Evolutionary conservation across 225 moss, liverwort and hornwort species (phyloP).

Genomic region (Polytrichum formosum): DNA sequence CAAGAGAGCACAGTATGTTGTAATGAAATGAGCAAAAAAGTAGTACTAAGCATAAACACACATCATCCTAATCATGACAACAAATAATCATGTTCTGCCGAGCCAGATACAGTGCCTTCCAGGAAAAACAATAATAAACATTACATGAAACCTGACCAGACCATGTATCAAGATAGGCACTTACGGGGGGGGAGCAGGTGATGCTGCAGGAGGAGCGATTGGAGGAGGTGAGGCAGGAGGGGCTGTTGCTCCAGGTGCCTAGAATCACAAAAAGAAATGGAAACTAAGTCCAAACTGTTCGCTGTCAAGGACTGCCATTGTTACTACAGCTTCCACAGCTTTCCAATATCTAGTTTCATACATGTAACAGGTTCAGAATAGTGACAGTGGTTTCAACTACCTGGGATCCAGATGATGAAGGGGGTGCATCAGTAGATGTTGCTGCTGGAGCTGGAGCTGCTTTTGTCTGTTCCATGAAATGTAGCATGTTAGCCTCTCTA

Average conservation of each 20-base stretch:
- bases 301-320: no score
- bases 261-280: conserved; percentile 14
- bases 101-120: no score
- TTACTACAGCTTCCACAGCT: no score
- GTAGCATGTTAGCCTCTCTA: background rate
- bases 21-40: no score
- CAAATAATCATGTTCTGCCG: no score
- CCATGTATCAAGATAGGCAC: conserved; percentile 2
- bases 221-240: conserved; percentile 41
- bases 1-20: no score
- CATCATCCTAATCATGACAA: no score
- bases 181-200: conserved; percentile 53
- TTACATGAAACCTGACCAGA: no score
- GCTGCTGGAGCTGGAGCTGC: conserved; percentile 8
- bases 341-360: no score
- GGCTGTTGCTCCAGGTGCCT: conserved; percentile 27
- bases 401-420: conserved; percentile 42
- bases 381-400: background rate
- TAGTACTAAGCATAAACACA: no score
- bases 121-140: no score
- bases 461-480: conserved; percentile 31
- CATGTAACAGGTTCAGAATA: no score
- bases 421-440: conserved; percentile 13
- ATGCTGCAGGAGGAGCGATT: conserved; percentile 39
- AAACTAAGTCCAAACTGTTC: background rate